Base-by-base conservation (phyloP, 2,329 filamentous ascomycete species). In the Bipolaris oryzae region DNA sequence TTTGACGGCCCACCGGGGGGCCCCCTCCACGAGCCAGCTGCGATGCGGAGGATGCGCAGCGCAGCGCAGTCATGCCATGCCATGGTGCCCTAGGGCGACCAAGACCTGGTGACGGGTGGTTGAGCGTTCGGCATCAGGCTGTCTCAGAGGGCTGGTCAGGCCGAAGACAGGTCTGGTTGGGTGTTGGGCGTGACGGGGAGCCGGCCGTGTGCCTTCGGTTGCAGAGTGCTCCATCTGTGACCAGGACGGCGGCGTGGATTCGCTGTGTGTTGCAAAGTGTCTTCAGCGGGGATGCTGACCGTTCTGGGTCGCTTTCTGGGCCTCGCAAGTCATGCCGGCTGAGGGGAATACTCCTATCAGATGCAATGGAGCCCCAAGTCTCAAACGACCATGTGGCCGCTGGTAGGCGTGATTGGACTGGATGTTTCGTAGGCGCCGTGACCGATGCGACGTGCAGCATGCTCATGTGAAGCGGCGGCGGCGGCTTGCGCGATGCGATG, bases 341-440 rank as follows among this genome's bases (percentile, higher is more conserved):
- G 5, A 38, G 20, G 39, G 47, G 51, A 25, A 33, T 47, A 58
- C 55, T 53, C 69, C 67, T 68, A 70, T 72, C 64, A 66, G 46
- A 37, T 42, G 42, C 31, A 47, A 31, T 37, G 38, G 21, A 58
- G 51, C 38, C 53, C 62, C 61, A 58, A 58, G 66, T 63, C 58
- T 62, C 55, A 62, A 67, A 66, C 66, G 37, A 25, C 47, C 56
- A 58, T 60, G 60, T 65, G 66, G 50, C 55, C 34, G 57, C 53
- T 9, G 42, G 18, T 21, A 37, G 42, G 50, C 45, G 13, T 65
- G 64, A 72, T 73, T 73, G 71, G 71, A 45, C 45, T 56, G 7
- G 50, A 56, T 71, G 71, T 73, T 72, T 72, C 53, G 42, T 68
- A 72, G 61, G 61, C 71, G 69, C 71, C 58, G 61, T 50, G 56